phyloP scores from a whole-genome alignment of 2,329 filamentous ascomycete species.

The Penicillium occitanis region DNA sequence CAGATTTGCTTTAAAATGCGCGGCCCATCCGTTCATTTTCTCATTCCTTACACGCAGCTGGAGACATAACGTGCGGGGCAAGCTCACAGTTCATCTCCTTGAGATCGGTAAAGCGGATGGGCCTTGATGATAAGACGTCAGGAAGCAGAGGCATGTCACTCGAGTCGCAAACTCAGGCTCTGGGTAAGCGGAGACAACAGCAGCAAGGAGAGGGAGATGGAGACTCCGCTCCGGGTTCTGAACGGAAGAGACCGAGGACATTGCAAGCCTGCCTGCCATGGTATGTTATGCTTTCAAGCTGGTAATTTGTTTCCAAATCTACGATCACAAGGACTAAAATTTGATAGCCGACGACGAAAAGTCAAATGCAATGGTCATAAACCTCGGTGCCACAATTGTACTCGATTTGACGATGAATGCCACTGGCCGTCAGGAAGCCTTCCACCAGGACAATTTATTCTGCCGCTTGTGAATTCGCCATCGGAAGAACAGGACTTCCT shows the following conservation, averaged over 20 bases:
- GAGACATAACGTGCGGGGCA: not conserved
- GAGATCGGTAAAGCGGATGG: not conserved
- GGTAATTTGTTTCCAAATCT: not conserved
- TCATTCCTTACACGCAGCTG: not conserved
- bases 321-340: not conserved
- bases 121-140: not conserved
- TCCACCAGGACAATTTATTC: not conserved
- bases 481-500: not conserved
- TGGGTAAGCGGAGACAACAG: constrained; percentile 4
- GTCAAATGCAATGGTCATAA: constrained; percentile 5
- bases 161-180: not conserved
- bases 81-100: not conserved
- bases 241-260: constrained; percentile 8
- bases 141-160: not conserved
- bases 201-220: not conserved
- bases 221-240: not conserved
- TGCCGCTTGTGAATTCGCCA: not conserved
- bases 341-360: constrained; percentile 1
- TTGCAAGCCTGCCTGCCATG: constrained; percentile 11
- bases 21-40: not conserved
- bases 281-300: not conserved
- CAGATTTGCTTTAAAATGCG: not conserved
- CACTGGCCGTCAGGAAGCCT: not conserved
- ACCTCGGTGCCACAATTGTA: not conserved
- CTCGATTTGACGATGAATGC: constrained; percentile 4